A percentile compares a stretch with the other conserved stretches of the same genome.
phyloP scores from a whole-genome alignment of 306 rosid genomes.

The Malus fusca region DNA sequence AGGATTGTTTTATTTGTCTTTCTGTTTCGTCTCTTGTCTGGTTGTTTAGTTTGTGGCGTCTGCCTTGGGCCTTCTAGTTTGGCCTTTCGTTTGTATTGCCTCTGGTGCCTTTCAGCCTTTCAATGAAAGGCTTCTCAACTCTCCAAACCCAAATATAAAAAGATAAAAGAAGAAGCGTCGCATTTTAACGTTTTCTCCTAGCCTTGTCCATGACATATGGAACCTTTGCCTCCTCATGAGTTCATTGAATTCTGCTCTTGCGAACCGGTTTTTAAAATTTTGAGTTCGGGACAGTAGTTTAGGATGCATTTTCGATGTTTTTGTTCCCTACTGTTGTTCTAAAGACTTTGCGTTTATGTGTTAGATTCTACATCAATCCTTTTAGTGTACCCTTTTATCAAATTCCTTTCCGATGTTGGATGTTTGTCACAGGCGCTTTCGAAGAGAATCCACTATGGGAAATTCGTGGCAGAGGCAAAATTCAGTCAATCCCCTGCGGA shows the following conservation, averaged over 20 bases:
- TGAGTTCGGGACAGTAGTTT: background rate
- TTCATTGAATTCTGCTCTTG: too few species aligned
- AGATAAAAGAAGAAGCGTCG: background rate
- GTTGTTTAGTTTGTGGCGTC: background rate
- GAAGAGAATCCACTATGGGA: slow-evolving; percentile 58
- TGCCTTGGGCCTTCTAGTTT: background rate
- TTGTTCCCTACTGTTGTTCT: background rate
- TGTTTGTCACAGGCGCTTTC: slow-evolving; percentile 37
- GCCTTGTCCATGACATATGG: too few species aligned
- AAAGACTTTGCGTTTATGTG: background rate
- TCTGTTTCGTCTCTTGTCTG: background rate
- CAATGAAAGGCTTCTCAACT: background rate
- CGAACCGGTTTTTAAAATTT: background rate
- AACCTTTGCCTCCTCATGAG: too few species aligned
- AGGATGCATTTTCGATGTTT: background rate
- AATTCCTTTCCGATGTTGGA: background rate
- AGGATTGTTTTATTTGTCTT: background rate
- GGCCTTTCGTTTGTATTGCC: background rate
- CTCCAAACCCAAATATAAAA: background rate
- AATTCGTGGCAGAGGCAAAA: slow-evolving; percentile 61
- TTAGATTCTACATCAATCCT: background rate
- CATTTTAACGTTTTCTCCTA: background rate
- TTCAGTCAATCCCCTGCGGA: slow-evolving; percentile 26
- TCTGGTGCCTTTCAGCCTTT: background rate
- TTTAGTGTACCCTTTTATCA: background rate